Evolutionary conservation across 805 yeast genomes (phyloP).

Genomic region (Zygoascus tannicola): DNA sequence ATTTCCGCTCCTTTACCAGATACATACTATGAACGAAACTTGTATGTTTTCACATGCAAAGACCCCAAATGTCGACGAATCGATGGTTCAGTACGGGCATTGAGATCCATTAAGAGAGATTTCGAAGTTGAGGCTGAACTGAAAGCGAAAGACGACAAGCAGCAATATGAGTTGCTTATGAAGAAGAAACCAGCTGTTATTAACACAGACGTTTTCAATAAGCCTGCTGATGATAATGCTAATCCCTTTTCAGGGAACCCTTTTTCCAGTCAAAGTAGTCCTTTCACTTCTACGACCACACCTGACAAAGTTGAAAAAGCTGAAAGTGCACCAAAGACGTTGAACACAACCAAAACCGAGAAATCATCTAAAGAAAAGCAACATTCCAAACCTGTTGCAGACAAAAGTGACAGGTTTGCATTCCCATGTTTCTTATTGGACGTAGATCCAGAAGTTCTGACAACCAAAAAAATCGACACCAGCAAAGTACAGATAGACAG

Average conservation of each 20-base stretch:
- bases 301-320: background rate
- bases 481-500: conserved; percentile 23
- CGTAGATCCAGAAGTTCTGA: conserved; percentile 55
- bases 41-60: conserved; percentile 72
- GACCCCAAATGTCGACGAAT: conserved; percentile 56
- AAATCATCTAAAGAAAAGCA: conserved; percentile 1
- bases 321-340: too few species aligned
- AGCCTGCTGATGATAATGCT: background rate
- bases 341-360: conserved; percentile 4
- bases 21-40: conserved; percentile 64
- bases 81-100: conserved; percentile 61
- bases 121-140: conserved; percentile 34
- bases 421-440: conserved; percentile 40
- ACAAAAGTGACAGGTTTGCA: background rate
- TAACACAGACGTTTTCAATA: conserved; percentile 8
- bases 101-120: conserved; percentile 67
- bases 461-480: conserved; percentile 37
- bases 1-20: conserved; percentile 71
- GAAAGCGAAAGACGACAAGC: conserved; percentile 20
- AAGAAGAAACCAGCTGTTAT: conserved; percentile 6
- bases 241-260: conserved; percentile 10
- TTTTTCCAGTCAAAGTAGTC: conserved; percentile 6
- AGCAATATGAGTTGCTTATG: background rate
- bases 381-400: background rate
- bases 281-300: conserved; percentile 11